Evolutionary conservation across 1,284 basidiomycete genomes (phyloP), one percentile per base, ranked within the genome.

Genomic region (Ganoderma leucocontextum): DNA sequence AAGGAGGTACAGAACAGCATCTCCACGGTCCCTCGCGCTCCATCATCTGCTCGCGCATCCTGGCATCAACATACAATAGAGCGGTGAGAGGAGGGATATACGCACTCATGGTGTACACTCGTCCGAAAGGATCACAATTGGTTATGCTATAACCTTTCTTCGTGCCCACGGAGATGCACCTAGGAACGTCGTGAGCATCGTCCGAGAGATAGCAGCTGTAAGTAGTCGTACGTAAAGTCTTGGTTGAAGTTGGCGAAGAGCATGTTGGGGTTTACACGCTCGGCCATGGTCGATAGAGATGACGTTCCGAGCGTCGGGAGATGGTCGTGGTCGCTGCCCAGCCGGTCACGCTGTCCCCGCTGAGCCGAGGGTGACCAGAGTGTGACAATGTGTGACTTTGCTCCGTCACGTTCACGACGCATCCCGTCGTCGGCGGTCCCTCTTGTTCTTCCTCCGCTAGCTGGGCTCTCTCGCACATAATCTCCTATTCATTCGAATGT

Each of bases 1-100:
- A 99, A 88, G 10, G 96, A 98, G 4, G 98, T 99, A 82, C 96
- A 98, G 84, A 99, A 99, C 69, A 99, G 87, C 97, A 99, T 99
- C 82, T 99, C 97, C 13, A 99, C 97, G 70, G 98, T 97, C 35
- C 95, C 96, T 17, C 94, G 90, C 0, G 97, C 95, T 2, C 96
- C 96, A 73, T 98, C 95, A 76, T 93, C 96, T 94, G 69, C 53
- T 42, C 38, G 52, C 39, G 15, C 47, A 39, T 33, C 1, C 44
- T 36, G 62, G 15, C 63, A 15, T 64, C n/a, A 62, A 62, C 35
- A 12, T 38, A 25, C 15, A 41, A 25, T 12, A 13, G 47, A 62
- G 13, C 64, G 39, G 47, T 19, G 33, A 35, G 55, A 6, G 41
- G 38, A 25, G 29, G n/a, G 9, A 2, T 25, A 22, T 53, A 87